Base-by-base conservation (phyloP, 768 basidiomycete species). In the Termitomyces sp. region DNA sequence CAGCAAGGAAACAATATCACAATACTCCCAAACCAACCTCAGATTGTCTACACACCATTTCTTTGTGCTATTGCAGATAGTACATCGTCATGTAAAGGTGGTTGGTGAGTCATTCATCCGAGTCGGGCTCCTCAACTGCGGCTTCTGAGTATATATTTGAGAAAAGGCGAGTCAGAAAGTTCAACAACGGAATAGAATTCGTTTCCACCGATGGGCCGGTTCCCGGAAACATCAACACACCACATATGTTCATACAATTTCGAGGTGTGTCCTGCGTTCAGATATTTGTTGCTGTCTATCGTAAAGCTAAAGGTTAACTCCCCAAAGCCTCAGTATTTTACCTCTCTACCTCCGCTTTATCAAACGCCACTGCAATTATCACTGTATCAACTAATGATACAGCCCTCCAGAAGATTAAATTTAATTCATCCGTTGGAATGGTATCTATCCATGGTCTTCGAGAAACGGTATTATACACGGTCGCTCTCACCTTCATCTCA, bases 171-270 rank as follows among this genome's bases (percentile, higher is more conserved):
- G n/a, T 57, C 33, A 33, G 62, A 4, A 43, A 61, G 20, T 39
- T 66, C 29, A 56, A 60, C 51, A 64, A 61, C 20, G 9, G 29
- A 29, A 45, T 53, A 32, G 54, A 61, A 7, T 53, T 67, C 32
- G 66, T 74, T 23, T 69, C 73, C 35, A 78, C 80, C 18, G 56
- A 65, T 41, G 82, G 83, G 1, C 77, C 80, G 5, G 70, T 71
- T 59, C 62, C 73, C 36, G 67, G 66, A 20, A 9, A 9, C 3
- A 66, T 75, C 52, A 72, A 81, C 36, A 66, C 82, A 54, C 83
- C 82, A 2, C 84, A 85, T 54, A 70, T 84, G 70, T 85, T 84
- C 61, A 63, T 85, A 52, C 71, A 68, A 31, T 82, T 84, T 67
- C 73, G 71, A 70, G 83, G 83, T 82, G 59, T 51, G 68, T 58